Evolutionary conservation across 73 alveolate species (phyloP).

Genomic region (Stentor coeruleus): DNA sequence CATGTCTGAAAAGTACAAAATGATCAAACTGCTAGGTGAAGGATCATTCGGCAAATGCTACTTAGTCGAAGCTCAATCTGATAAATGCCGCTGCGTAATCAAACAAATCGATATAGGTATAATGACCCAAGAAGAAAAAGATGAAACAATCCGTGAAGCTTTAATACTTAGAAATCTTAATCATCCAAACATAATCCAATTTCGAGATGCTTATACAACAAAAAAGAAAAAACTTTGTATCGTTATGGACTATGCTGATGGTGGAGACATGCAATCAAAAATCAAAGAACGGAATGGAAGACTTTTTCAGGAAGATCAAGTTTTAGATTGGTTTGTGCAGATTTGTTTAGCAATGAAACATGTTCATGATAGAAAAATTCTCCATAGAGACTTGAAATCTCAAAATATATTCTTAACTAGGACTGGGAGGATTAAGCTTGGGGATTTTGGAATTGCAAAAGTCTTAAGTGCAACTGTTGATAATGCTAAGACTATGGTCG

Average conservation of each 20-base stretch:
- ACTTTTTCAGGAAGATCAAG: conserved; percentile 69
- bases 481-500: conserved; percentile 78
- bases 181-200: conserved; percentile 87
- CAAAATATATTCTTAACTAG: conserved; percentile 69
- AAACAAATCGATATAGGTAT: conserved; percentile 72
- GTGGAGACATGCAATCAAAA: conserved; percentile 43
- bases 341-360: conserved; percentile 91
- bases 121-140: conserved; percentile 77
- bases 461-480: conserved; percentile 69
- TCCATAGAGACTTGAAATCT: conserved; percentile 84
- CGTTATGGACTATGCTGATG: conserved; percentile 50
- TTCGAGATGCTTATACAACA: conserved; percentile 78
- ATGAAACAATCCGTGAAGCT: conserved; percentile 82
- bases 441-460: conserved; percentile 91
- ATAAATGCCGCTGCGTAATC: conserved; percentile 69
- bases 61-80: conserved; percentile 73
- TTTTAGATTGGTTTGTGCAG: conserved; percentile 79
- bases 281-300: conserved; percentile 32
- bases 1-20: conserved; percentile 74
- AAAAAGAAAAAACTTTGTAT: conserved; percentile 40
- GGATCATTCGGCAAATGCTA: conserved; percentile 91
- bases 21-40: conserved; percentile 72
- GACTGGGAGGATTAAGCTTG: conserved; percentile 76
- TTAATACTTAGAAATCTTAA: conserved; percentile 70
- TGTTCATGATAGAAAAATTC: conserved; percentile 86